Conservation (phyloP, 2,329 filamentous ascomycete genomes). For the Cercospora zeae-maydis region DNA sequence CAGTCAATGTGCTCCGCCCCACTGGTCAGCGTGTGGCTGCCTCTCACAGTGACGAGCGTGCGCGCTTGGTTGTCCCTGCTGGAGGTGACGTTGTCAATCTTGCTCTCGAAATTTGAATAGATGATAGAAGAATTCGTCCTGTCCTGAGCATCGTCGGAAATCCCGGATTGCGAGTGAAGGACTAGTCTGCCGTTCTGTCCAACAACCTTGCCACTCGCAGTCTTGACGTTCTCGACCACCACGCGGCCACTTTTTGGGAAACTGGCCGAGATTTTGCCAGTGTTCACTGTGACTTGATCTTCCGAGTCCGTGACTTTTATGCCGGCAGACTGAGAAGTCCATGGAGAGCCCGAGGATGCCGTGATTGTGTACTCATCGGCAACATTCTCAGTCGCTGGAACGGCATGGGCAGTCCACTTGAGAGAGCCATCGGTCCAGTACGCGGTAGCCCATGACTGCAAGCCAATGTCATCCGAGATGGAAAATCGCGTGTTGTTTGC, state of each 20-base stretch:
- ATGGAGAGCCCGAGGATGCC: conserved; percentile 26
- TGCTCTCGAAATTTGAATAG: conserved; percentile 49
- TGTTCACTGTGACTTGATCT: conserved; percentile 32
- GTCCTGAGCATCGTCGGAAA: conserved; percentile 42
- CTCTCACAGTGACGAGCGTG: conserved; percentile 48
- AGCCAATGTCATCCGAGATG: conserved; percentile 23
- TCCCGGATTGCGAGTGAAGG: conserved; percentile 51
- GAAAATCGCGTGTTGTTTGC: conserved; percentile 37
- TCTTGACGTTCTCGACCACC: conserved; percentile 34
- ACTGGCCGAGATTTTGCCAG: conserved; percentile 35
- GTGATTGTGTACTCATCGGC: conserved; percentile 46
- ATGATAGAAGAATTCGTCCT: conserved; percentile 39
- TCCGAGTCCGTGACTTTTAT: conserved; percentile 30
- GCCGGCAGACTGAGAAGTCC: conserved; percentile 22
- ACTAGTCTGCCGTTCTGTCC: conserved; percentile 45
- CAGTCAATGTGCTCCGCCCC: conserved; percentile 44
- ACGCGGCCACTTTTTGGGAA: conserved; percentile 37
- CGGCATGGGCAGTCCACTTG: conserved; percentile 60
- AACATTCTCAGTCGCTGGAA: conserved; percentile 44
- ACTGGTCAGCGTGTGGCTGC: conserved; percentile 37
- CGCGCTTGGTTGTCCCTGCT: conserved; percentile 44
- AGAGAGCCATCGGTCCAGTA: conserved; percentile 60
- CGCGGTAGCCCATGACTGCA: conserved; percentile 57
- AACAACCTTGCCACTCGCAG: conserved; percentile 41
- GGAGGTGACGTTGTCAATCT: conserved; percentile 51